phyloP scores from a whole-genome alignment of 345 rosid genomes.

The Syzygium aqueum region DNA sequence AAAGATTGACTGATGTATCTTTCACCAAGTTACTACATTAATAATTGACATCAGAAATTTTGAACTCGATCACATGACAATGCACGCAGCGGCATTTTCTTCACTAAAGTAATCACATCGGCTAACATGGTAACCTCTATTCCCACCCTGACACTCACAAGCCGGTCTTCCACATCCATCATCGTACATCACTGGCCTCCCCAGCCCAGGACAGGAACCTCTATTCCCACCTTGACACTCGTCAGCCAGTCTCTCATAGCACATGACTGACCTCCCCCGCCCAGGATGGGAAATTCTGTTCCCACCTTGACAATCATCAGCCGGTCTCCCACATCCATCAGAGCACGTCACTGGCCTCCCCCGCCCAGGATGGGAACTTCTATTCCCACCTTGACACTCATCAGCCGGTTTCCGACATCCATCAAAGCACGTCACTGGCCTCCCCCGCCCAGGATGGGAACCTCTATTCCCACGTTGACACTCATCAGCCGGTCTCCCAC shows the following conservation, averaged over 20 bases:
- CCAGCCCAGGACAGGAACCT: not conserved
- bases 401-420: conserved; percentile 38
- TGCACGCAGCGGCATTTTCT: conserved; percentile 43
- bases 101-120: conserved; percentile 38
- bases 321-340: not conserved
- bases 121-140: conserved; percentile 3
- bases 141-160: conserved; percentile 45
- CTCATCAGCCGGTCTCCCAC: conserved; percentile 41
- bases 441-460: fast-evolving
- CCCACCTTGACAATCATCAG: not conserved
- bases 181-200: not conserved
- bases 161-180: conserved; percentile 9
- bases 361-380: fast-evolving
- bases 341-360: not conserved
- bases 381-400: conserved; percentile 32
- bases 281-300: not conserved
- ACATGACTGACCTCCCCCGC: not conserved
- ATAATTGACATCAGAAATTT: not conserved
- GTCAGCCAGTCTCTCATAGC: not conserved
- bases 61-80: conserved; percentile 30
- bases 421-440: not conserved
- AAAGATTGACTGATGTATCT: not conserved
- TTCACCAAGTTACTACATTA: not conserved
- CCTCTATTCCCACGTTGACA: conserved; percentile 20
- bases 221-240: not conserved